Percentiles rank a stretch among this genome's conserved stretches.
Conservation (phyloP, 495 filamentous ascomycete genomes). For the Annulohypoxylon bovei region DNA sequence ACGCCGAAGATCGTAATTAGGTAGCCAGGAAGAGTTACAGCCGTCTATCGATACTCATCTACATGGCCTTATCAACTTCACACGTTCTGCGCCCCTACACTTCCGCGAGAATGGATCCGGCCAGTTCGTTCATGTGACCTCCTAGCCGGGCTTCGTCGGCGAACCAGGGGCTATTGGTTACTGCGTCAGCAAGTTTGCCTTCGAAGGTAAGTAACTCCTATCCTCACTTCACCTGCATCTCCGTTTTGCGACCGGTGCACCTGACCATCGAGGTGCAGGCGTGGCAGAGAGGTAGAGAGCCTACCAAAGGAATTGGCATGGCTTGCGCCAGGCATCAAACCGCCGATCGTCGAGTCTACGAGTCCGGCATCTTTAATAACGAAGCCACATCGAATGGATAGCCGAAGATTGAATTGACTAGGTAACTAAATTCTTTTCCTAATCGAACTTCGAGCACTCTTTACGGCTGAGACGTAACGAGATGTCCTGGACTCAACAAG, state of each 20-base stretch:
- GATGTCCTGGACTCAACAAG: constrained; percentile 20
- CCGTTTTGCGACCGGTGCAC: background rate
- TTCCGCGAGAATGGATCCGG: constrained; percentile 24
- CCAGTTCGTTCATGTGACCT: constrained; percentile 23
- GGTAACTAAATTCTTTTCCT: background rate
- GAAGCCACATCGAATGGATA: background rate
- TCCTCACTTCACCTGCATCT: background rate
- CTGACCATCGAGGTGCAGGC: background rate
- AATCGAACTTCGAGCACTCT: background rate
- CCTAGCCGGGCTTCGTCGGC: constrained; percentile 16
- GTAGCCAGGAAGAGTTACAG: constrained; percentile 15
- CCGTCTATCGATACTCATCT: background rate
- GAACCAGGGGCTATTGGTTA: constrained; percentile 24
- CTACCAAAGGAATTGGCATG: constrained; percentile 17
- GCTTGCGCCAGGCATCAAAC: constrained; percentile 28
- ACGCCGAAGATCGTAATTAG: background rate
- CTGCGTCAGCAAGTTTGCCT: constrained; percentile 23
- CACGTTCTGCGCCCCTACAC: constrained; percentile 13
- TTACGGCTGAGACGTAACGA: background rate
- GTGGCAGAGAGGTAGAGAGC: constrained; percentile 14
- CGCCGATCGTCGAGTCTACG: constrained; percentile 18
- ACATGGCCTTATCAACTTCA: constrained; percentile 27
- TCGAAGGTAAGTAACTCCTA: constrained; percentile 15
- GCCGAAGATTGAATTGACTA: background rate
- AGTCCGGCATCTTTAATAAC: constrained; percentile 11